Evolutionary conservation across 2,329 filamentous ascomycete genomes (phyloP), one percentile per base, ranked within the genome.

Genomic region (Simplicillium sp.): DNA sequence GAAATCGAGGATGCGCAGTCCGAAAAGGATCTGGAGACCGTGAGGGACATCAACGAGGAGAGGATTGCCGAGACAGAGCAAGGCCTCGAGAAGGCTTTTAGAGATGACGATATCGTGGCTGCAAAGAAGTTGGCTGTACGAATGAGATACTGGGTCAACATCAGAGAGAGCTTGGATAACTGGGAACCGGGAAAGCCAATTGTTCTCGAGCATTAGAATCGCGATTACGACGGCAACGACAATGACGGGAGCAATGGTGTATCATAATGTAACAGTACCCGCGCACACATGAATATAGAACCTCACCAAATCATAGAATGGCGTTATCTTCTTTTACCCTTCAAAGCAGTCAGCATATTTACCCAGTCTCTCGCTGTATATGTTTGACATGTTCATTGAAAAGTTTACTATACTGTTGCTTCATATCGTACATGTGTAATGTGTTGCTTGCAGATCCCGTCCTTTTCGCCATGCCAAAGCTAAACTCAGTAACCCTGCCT

Each of bases 141-240:
- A 59, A 62, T 96, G 65, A 71, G 87, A 59, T 97, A 96, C 67
- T 96, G 90, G 90, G 74, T 84, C 42, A 95, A 89, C 62, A 82
- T 97, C 46, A 74, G 79, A 46, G 84, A 94, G 60, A 84, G 80
- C 36, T 66, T 96, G 54, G 70, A 83, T 56, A 77, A 81, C 47
- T 96, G 90, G 89, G 87, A 95, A 69, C 77, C 71, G 53, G 89
- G 87, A 5, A 82, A 78, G 65, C 66, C 65, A 7, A 57, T 73
- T 40, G 68, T 76, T 35, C 50, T 80, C 49, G 60, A 73, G 54
- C 76, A 80, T 40, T 66, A 46, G 35, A 25, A 25, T 25, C 9
- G 20, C 6, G 6, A 25, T 25, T 9, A 25, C 20, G 20, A 25
- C 20, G 9, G 20, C 9, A 25, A 25, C 5, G 20, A 25, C 20